Evolutionary conservation across 2,329 filamentous ascomycete species (phyloP), one percentile per base, ranked within the genome.

Genomic region (Cercospora janseana): DNA sequence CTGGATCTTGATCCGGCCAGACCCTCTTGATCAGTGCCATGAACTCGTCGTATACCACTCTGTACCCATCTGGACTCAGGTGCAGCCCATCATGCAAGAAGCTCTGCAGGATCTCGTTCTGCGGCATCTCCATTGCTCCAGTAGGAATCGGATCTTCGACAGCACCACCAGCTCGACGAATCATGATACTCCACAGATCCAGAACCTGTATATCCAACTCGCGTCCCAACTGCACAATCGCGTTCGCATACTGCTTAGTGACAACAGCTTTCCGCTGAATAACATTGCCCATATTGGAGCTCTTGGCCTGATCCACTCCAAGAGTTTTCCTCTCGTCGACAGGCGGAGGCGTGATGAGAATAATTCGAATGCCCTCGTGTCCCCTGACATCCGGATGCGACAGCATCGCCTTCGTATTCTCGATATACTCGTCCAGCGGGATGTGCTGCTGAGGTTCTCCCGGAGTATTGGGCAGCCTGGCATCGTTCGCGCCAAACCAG

Each of bases 401-500:
- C 62, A 94, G 72, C 60, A 97, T 88, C 20, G 73, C 75, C 56
- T 69, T 76, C 40, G 95, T 71, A 64, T 95, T 94, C 48, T 78
- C 70, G 66, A 80, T 82, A 74, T 89, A 97, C 53, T 82, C 72
- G 1, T 84, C 78, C n/a, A 95, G 69, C 1, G 88, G 81, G 6
- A 97, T 80, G 67, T 92, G 83, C 69, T 97, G 93, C n/a, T 64
- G 54, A 7, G 75, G 74, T 9, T 60, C 58, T 43, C 81, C 82
- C 3, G 75, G 75, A 4, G 78, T 75, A 28, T 79, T 72, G 3
- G 82, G 79, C 3, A 94, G 69, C 47, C 83, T 83, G 3, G 92
- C 85, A 69, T 97, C 93, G 66, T 98, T 97, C 60, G 93, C 88
- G 13, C 93, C 93, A 53, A 96, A 83, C 68, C 87, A 85, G 57